Evolutionary conservation across 805 yeast species (phyloP).

Genomic region (Metschnikowia shivogae): DNA sequence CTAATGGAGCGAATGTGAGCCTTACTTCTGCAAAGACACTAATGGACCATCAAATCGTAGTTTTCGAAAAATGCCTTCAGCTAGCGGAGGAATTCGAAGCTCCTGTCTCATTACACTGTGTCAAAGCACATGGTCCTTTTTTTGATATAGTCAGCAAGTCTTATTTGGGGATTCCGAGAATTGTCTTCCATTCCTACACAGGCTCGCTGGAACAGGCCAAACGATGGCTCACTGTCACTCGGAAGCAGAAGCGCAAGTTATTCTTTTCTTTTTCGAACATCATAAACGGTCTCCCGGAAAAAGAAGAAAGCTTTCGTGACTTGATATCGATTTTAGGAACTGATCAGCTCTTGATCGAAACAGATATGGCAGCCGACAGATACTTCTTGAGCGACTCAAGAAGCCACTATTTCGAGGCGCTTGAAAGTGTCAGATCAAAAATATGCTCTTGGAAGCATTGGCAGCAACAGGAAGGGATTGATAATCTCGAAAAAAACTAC

Average conservation of each 20-base stretch:
- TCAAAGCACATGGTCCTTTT: constrained; percentile 66
- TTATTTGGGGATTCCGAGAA: constrained; percentile 25
- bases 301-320: constrained; percentile 18
- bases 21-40: constrained; percentile 48
- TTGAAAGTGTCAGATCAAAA: constrained; percentile 3
- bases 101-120: constrained; percentile 80
- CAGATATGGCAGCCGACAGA: constrained; percentile 34
- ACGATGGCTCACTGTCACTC: constrained; percentile 39
- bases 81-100: constrained; percentile 47
- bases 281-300: constrained; percentile 40
- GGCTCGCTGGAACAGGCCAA: constrained; percentile 73
- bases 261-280: constrained; percentile 53
- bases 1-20: constrained; percentile 5
- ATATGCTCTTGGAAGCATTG: constrained; percentile 2
- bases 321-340: constrained; percentile 18
- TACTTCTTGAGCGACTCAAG: constrained; percentile 7
- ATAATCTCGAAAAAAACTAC: neutral
- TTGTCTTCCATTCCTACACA: constrained; percentile 80
- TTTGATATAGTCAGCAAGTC: constrained; percentile 33
- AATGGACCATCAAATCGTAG: constrained; percentile 59
- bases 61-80: constrained; percentile 49
- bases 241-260: constrained; percentile 24
- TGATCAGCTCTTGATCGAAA: constrained; percentile 31
- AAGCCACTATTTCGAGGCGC: constrained; percentile 6
- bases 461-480: neutral